phyloP scores from a whole-genome alignment of 2,329 filamentous ascomycete species.

The Teratosphaeria destructans region DNA sequence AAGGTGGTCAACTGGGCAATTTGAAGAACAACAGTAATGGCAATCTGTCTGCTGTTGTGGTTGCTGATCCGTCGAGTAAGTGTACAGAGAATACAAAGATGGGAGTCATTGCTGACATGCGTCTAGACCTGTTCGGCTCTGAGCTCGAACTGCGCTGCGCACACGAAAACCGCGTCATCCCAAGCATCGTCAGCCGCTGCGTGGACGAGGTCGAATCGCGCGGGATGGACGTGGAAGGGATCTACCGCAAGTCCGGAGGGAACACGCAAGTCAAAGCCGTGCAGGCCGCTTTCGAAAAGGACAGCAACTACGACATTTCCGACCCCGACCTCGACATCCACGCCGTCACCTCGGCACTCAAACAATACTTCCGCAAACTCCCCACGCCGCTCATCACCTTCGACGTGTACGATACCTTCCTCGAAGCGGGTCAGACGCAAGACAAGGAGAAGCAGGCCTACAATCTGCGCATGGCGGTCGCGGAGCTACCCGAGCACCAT shows the following conservation, averaged over 20 bases:
- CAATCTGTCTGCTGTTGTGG: conserved; percentile 9
- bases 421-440: conserved; percentile 57
- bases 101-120: conserved; percentile 12
- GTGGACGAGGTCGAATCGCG: conserved; percentile 93
- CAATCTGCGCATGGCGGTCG: conserved; percentile 63
- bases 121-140: conserved; percentile 66
- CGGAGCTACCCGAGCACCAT: conserved; percentile 71
- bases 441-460: conserved; percentile 58
- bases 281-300: conserved; percentile 82
- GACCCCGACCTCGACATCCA: conserved; percentile 92
- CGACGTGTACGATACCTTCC: conserved; percentile 78
- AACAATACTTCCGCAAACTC: conserved; percentile 94
- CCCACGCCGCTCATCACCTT: conserved; percentile 84
- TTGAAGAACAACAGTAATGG: conserved; percentile 34
- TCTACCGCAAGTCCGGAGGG: conserved; percentile 94
- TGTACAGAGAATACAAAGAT: neutral
- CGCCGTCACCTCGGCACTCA: conserved; percentile 86
- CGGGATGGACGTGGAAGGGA: conserved; percentile 95
- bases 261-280: conserved; percentile 83
- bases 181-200: conserved; percentile 80
- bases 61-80: conserved; percentile 25
- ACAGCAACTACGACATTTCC: conserved; percentile 70
- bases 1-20: conserved; percentile 21
- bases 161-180: conserved; percentile 79
- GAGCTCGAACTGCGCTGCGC: conserved; percentile 79